Evolutionary conservation across 352 stramenopile genomes (phyloP).

Genomic region (Phytophthora rubi): DNA sequence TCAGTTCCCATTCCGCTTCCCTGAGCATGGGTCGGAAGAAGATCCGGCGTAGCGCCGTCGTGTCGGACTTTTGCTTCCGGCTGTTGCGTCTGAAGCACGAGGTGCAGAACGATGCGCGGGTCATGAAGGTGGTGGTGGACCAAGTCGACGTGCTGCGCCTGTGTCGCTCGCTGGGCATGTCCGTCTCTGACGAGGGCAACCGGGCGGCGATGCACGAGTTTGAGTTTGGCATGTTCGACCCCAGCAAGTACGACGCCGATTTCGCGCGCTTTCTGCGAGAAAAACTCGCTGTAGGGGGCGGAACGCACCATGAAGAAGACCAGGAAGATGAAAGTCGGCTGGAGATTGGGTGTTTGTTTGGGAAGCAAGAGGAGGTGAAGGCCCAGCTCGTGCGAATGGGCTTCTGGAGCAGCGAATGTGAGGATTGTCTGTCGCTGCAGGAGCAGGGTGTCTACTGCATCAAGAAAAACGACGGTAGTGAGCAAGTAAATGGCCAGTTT

Average conservation of each 20-base stretch:
- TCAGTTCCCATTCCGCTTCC: no score
- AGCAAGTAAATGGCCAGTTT: slow-evolving; percentile 12
- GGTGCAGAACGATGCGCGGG: slow-evolving; percentile 58
- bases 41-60: neutral
- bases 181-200: slow-evolving; percentile 28
- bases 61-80: slow-evolving; percentile 45
- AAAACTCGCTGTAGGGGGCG: slow-evolving; percentile 25
- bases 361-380: slow-evolving; percentile 59
- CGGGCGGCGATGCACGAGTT: slow-evolving; percentile 40
- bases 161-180: slow-evolving; percentile 53
- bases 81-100: slow-evolving; percentile 45
- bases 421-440: slow-evolving; percentile 23
- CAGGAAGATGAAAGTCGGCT: slow-evolving; percentile 18
- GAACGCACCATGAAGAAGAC: neutral
- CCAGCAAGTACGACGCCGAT: slow-evolving; percentile 63
- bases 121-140: slow-evolving; percentile 69
- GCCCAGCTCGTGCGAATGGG: slow-evolving; percentile 41
- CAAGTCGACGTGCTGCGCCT: slow-evolving; percentile 71
- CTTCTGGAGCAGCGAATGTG: slow-evolving; percentile 43
- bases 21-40: slow-evolving; percentile 24
- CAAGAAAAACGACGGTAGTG: neutral
- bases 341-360: slow-evolving; percentile 57
- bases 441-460: slow-evolving; percentile 68
- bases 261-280: slow-evolving; percentile 60
- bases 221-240: slow-evolving; percentile 45